phyloP scores from a whole-genome alignment of 345 rosid genomes.

The Populus ilicifolia region DNA sequence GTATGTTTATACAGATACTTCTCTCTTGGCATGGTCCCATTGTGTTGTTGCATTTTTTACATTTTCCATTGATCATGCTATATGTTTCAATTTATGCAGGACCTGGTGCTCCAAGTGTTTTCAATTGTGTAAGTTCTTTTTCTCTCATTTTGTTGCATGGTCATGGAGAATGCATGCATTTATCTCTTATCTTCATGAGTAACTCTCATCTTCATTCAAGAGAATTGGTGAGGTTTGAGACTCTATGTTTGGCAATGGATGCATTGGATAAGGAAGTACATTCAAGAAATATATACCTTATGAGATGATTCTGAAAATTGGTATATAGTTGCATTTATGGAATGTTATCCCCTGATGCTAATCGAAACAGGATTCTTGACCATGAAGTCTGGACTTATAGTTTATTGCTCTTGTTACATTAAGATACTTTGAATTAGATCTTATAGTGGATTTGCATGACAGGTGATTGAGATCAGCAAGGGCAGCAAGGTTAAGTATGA shows the following conservation, averaged over 20 bases:
- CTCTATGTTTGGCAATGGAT: background rate
- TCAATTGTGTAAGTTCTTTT: conserved; percentile 70
- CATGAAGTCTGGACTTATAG: background rate
- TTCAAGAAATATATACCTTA: background rate
- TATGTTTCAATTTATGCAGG: conserved; percentile 46
- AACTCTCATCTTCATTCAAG: background rate
- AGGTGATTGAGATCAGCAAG: conserved; percentile 94
- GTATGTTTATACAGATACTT: no score
- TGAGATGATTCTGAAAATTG: background rate
- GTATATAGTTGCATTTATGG: background rate
- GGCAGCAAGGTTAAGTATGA: conserved; percentile 98
- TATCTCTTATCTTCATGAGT: background rate
- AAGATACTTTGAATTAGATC: background rate
- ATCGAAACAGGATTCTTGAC: background rate
- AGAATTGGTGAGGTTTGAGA: background rate
- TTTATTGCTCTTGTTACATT: background rate
- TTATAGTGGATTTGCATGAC: conserved; percentile 12
- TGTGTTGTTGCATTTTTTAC: background rate
- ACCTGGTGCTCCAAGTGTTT: conserved; percentile 79
- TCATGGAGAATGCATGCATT: background rate
- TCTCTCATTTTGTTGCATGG: background rate
- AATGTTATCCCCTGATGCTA: background rate
- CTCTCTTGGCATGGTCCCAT: background rate
- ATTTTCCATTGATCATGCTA: background rate
- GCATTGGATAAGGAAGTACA: background rate